A percentile compares a stretch with the other conserved stretches of the same genome.
phyloP scores from a whole-genome alignment of 192 early-diverging fungal species.

The Coemansia sp. region DNA sequence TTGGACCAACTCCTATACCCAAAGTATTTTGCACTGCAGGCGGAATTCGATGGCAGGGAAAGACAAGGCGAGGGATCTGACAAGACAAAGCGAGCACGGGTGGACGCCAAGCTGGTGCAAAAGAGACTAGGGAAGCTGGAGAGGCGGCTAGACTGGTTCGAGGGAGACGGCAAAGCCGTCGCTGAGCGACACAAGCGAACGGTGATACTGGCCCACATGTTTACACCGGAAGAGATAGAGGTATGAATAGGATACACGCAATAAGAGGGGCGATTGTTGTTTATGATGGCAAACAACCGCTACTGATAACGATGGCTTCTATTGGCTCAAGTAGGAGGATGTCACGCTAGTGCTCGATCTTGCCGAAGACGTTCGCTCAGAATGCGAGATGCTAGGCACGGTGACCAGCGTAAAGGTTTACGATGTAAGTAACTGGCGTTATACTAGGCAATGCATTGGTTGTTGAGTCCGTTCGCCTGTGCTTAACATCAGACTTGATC shows the following conservation, averaged over 20 bases:
- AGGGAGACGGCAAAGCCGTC: conserved; percentile 71
- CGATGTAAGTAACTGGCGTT: conserved; percentile 73
- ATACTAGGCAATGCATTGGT: neutral
- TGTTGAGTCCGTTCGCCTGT: neutral
- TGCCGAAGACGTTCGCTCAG: conserved; percentile 90
- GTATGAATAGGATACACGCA: conserved; percentile 44
- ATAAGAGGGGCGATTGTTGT: neutral
- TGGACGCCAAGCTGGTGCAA: conserved; percentile 63
- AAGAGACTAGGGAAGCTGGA: conserved; percentile 74
- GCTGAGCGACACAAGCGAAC: conserved; percentile 78
- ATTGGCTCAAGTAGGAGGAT: conserved; percentile 62
- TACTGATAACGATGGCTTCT: neutral
- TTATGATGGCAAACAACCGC: neutral
- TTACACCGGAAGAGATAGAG: conserved; percentile 85
- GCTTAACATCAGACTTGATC: neutral
- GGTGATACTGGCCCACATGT: conserved; percentile 97
- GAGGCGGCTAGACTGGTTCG: conserved; percentile 94
- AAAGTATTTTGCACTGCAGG: conserved; percentile 47
- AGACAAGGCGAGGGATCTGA: conserved; percentile 23
- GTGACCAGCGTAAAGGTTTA: conserved; percentile 95
- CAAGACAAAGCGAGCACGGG: conserved; percentile 37
- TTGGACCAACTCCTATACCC: neutral
- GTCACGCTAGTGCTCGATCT: conserved; percentile 87
- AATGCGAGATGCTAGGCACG: conserved; percentile 92
- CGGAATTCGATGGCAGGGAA: conserved; percentile 80